Evolutionary conservation across 2,329 filamentous ascomycete genomes (phyloP).

Genomic region (Aspergillus novoparasiticus): DNA sequence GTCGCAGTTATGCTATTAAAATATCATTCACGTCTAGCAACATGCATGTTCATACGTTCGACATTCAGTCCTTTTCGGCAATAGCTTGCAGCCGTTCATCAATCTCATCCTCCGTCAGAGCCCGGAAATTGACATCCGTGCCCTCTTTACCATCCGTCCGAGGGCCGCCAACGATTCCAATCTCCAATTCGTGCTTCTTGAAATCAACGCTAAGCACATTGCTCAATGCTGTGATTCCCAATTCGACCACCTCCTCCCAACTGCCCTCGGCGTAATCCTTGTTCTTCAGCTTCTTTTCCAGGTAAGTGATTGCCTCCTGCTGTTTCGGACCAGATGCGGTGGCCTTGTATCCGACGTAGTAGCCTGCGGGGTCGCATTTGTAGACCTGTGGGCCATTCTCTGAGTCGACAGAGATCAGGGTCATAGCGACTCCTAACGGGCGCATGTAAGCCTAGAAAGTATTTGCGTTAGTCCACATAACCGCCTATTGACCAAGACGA

Average conservation of each 20-base stretch:
- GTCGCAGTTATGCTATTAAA: slow-evolving; percentile 19
- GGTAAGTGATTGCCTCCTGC: slow-evolving; percentile 95
- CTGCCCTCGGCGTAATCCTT: slow-evolving; percentile 89
- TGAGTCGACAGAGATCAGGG: slow-evolving; percentile 88
- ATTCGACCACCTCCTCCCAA: slow-evolving; percentile 97
- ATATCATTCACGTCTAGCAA: slow-evolving; percentile 26
- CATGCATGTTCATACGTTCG: slow-evolving; percentile 20
- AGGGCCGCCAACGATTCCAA: slow-evolving; percentile 93
- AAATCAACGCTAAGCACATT: slow-evolving; percentile 98
- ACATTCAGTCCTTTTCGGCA: slow-evolving; percentile 88
- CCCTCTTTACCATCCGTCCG: slow-evolving; percentile 80
- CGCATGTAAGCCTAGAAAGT: slow-evolving; percentile 86
- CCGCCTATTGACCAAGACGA: slow-evolving; percentile 4
- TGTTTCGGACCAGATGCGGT: slow-evolving; percentile 97
- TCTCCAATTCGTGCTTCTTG: slow-evolving; percentile 98
- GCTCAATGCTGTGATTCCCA: slow-evolving; percentile 93
- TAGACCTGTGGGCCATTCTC: slow-evolving; percentile 93
- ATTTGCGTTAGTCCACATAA: slow-evolving; percentile 3
- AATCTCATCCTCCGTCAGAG: slow-evolving; percentile 94
- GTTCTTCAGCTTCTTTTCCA: slow-evolving; percentile 99
- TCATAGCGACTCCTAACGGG: slow-evolving; percentile 92
- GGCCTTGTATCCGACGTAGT: slow-evolving; percentile 98
- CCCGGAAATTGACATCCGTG: slow-evolving; percentile 77
- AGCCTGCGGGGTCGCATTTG: slow-evolving; percentile 98
- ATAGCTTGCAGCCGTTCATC: slow-evolving; percentile 97